Conservation (phyloP, 2,329 filamentous ascomycete species). For the Paraphaeosphaeria minitans region DNA sequence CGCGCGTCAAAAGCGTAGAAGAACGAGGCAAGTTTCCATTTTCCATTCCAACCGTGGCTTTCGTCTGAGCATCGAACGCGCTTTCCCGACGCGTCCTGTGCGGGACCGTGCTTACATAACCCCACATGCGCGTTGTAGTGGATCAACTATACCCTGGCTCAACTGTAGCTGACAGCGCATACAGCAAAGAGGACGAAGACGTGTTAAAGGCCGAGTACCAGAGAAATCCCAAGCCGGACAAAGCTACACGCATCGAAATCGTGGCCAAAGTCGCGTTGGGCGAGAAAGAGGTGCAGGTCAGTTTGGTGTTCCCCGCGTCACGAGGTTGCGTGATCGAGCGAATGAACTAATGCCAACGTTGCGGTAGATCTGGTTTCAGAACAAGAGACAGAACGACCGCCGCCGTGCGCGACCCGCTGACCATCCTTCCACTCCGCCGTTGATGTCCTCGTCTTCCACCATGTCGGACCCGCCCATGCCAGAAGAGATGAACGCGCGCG, state of each 20-base stretch:
- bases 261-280: slow-evolving; percentile 84
- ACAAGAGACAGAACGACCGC: slow-evolving; percentile 88
- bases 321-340: slow-evolving; percentile 25
- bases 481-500: slow-evolving; percentile 33
- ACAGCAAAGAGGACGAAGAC: slow-evolving; percentile 74
- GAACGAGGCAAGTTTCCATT: slow-evolving; percentile 60
- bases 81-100: slow-evolving; percentile 37
- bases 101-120: slow-evolving; percentile 16
- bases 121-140: slow-evolving; percentile 1
- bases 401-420: slow-evolving; percentile 81
- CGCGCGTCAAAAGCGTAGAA: slow-evolving; percentile 64
- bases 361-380: slow-evolving; percentile 93
- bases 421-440: slow-evolving; percentile 36
- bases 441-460: slow-evolving; percentile 45
- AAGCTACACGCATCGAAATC: slow-evolving; percentile 81
- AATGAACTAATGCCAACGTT: slow-evolving; percentile 32
- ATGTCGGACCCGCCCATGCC: slow-evolving; percentile 44
- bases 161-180: slow-evolving; percentile 29
- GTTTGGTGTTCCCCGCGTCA: slow-evolving; percentile 61
- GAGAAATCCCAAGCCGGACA: slow-evolving; percentile 88
- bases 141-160: background rate
- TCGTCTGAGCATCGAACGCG: slow-evolving; percentile 14
- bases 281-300: slow-evolving; percentile 98
- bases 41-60: slow-evolving; percentile 18
- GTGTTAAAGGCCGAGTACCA: slow-evolving; percentile 86